Evolutionary conservation across 1,139 yeast species (phyloP).

Genomic region (Zygosaccharomyces sapae): DNA sequence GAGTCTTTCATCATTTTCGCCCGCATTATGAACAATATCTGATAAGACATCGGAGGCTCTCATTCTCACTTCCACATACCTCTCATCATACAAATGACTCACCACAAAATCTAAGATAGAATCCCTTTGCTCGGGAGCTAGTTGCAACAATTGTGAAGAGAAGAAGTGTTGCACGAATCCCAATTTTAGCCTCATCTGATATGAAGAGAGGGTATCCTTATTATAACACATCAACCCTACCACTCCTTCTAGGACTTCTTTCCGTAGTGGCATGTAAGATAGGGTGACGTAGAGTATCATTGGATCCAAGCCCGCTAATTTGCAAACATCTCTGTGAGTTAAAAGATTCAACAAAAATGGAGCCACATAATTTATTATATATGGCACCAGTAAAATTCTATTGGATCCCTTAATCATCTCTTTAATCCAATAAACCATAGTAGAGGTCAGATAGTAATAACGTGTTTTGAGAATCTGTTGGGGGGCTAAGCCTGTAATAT

Average conservation of each 20-base stretch:
- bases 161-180: conserved; percentile 71
- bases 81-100: conserved; percentile 54
- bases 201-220: conserved; percentile 45
- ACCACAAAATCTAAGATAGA: conserved; percentile 52
- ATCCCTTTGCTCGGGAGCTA: conserved; percentile 48
- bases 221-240: conserved; percentile 47
- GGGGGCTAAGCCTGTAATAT: conserved; percentile 33
- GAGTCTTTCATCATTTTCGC: conserved; percentile 46
- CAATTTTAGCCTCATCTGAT: conserved; percentile 65
- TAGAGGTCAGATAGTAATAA: conserved; percentile 39
- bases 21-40: conserved; percentile 72
- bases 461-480: conserved; percentile 38
- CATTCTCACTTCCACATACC: conserved; percentile 68
- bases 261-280: conserved; percentile 56
- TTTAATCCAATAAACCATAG: conserved; percentile 33
- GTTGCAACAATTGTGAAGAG: conserved; percentile 62
- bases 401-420: conserved; percentile 32
- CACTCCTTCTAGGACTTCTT: conserved; percentile 43
- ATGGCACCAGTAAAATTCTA: conserved; percentile 40
- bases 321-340: conserved; percentile 76
- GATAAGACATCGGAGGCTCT: conserved; percentile 72
- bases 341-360: conserved; percentile 70
- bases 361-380: conserved; percentile 46
- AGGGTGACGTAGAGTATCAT: conserved; percentile 49
- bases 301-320: conserved; percentile 63